These are phyloP conservation scores for Artemisia argyi DNA, from an alignment of 129 eudicot species.

Conservation along the genomic window DNA sequence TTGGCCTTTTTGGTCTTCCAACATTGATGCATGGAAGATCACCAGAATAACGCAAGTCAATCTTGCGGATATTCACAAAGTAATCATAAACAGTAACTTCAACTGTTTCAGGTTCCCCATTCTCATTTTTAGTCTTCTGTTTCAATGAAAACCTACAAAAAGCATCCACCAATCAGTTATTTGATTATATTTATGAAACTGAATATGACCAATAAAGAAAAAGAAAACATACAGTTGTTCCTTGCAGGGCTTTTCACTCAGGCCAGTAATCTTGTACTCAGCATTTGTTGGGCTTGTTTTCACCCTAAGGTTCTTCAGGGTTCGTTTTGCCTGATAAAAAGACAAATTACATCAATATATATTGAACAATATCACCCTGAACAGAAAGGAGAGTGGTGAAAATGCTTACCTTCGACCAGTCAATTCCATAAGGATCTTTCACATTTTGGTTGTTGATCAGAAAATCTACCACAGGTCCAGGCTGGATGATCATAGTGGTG, in stretches of 20 bases:
- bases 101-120: conserved; percentile 35
- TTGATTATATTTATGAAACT: not conserved
- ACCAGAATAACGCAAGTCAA: conserved; percentile 67
- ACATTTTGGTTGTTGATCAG: conserved; percentile 69
- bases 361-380: not conserved
- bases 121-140: conserved; percentile 33
- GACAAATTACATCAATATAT: not conserved
- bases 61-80: conserved; percentile 57
- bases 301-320: conserved; percentile 64
- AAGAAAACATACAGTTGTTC: conserved; percentile 58
- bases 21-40: conserved; percentile 86
- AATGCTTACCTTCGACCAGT: conserved; percentile 73
- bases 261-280: conserved; percentile 67
- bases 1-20: conserved; percentile 81
- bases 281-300: conserved; percentile 50
- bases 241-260: conserved; percentile 69
- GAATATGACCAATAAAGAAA: not conserved
- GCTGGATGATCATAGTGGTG: conserved; percentile 86
- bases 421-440: conserved; percentile 58
- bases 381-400: not conserved
- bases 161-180: not conserved
- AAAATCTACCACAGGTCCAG: conserved; percentile 88
- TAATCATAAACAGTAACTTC: conserved; percentile 84
- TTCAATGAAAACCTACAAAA: conserved; percentile 53
- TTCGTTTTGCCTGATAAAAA: conserved; percentile 57